Evolutionary conservation across 1,284 basidiomycete genomes (phyloP), one percentile per base, ranked within the genome.

Genomic region (Takashimella koratensis): DNA sequence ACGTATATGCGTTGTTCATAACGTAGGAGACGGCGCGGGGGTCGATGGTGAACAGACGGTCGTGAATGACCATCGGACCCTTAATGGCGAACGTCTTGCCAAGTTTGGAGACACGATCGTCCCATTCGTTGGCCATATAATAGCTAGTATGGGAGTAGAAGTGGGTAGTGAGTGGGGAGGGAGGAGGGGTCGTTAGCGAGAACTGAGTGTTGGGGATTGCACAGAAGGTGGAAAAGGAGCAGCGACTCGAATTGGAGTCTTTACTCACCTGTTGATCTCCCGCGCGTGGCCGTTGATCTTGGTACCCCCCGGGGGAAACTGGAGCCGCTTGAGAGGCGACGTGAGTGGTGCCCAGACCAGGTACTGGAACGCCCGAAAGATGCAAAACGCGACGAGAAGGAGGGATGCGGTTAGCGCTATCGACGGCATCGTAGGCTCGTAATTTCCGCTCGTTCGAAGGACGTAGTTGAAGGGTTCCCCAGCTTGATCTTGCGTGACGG

Each of bases 1-100:
- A 64, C 4, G 51, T 55, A 41, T 61, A 50, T 3, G 60, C 54
- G 27, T 62, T 43, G 5, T 36, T 47, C 27, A 66, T 44, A 27
- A 66, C 52, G 44, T 64, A 56, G 27, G 42, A 39, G 3, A 66
- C 43, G 5, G 65, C 63, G 36, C 61, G 47, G 11, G 57, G 59
- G 45, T 65, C 65, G 43, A 63, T 52, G 2, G 63, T 67, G 52
- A 57, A 67, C 13, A 64, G 19, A 16, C 63, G 55, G 39, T 67
- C 57, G 43, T 65, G 52, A 0, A 59, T 51, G 25, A 49, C 57
- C 23, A 59, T 56, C 21, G 57, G 51, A 3, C 63, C 63, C 21
- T 49, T 49, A 16, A 63, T 57, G 24, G 46, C 43, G 49, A 63
- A 59, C 0, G 61, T 61, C n/a, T 54, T 45, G 25, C 63, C 63